These are phyloP conservation scores for Poteriospumella lacustris DNA, from an alignment of 108 stramenopile genomes.

Conservation along the genomic window DNA sequence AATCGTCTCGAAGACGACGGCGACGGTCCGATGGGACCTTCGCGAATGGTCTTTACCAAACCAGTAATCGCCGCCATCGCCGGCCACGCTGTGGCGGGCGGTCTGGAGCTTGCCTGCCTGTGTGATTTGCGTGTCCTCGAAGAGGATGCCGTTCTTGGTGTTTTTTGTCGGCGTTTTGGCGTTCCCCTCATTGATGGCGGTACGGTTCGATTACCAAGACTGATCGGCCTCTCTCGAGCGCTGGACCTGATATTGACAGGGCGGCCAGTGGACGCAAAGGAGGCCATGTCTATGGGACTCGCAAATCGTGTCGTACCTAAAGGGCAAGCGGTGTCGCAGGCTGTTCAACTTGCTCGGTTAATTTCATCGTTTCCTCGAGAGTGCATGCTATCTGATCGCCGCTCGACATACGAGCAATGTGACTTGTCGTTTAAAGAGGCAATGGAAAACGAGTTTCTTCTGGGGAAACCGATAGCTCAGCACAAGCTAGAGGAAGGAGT, in stretches of 20 bases:
- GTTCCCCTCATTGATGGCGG: slow-evolving; percentile 41
- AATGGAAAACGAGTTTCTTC: slow-evolving; percentile 29
- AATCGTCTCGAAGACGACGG: background rate
- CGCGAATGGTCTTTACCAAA: slow-evolving; percentile 29
- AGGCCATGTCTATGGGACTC: slow-evolving; percentile 31
- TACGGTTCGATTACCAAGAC: slow-evolving; percentile 33
- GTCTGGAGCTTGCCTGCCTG: slow-evolving; percentile 37
- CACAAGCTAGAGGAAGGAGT: too few relatives aligned
- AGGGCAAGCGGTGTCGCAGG: slow-evolving; percentile 19
- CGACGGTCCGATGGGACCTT: slow-evolving; percentile 35
- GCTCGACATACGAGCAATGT: slow-evolving; percentile 3
- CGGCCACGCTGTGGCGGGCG: slow-evolving; percentile 37
- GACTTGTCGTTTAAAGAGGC: background rate
- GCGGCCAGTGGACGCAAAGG: background rate
- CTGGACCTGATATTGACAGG: slow-evolving; percentile 36
- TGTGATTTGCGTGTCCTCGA: slow-evolving; percentile 33
- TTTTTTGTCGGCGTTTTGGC: slow-evolving; percentile 39
- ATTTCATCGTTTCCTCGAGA: slow-evolving; percentile 22
- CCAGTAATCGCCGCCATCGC: slow-evolving; percentile 38
- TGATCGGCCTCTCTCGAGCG: slow-evolving; percentile 31
- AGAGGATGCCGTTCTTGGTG: slow-evolving; percentile 27
- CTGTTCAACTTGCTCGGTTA: slow-evolving; percentile 21
- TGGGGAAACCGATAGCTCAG: too few relatives aligned
- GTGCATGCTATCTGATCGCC: slow-evolving; percentile 31
- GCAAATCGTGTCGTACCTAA: slow-evolving; percentile 29